Percentiles rank a stretch among this genome's conserved stretches.
phyloP scores from a whole-genome alignment of 352 stramenopile genomes.

The Phytopythium sindhum region DNA sequence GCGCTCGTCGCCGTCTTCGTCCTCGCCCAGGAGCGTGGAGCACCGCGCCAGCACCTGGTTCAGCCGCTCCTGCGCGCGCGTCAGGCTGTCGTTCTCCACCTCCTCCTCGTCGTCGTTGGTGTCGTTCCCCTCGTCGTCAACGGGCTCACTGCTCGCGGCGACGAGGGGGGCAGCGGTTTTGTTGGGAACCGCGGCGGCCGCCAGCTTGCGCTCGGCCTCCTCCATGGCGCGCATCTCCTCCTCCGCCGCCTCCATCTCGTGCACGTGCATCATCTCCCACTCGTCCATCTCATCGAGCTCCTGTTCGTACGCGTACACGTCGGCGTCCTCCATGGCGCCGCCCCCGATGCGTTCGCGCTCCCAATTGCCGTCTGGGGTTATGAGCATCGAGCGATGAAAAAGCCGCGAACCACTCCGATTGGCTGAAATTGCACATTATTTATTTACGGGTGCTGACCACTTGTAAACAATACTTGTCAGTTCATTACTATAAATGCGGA shows the following conservation, averaged over 20 bases:
- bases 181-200: background rate
- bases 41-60: conserved; percentile 62
- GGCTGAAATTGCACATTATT: conserved; percentile 10
- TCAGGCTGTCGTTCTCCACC: conserved; percentile 22
- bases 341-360: background rate
- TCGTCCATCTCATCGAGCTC: conserved; percentile 76
- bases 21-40: conserved; percentile 53
- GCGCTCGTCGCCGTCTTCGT: conserved; percentile 37
- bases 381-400: conserved; percentile 12
- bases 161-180: conserved; percentile 7
- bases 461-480: background rate
- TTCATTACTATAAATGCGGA: conserved; percentile 5
- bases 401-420: conserved; percentile 32
- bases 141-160: background rate
- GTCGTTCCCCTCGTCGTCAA: conserved; percentile 2
- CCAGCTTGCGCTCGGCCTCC: conserved; percentile 28
- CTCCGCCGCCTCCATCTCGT: conserved; percentile 77
- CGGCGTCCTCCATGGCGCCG: conserved; percentile 52
- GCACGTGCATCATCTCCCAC: conserved; percentile 78
- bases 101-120: conserved; percentile 10
- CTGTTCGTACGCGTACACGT: conserved; percentile 76
- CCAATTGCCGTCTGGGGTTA: conserved; percentile 1
- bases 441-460: background rate
- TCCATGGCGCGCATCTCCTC: conserved; percentile 64
- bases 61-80: conserved; percentile 41